phyloP scores from a whole-genome alignment of 129 eudicot genomes.

The Saussurea involucrata region DNA sequence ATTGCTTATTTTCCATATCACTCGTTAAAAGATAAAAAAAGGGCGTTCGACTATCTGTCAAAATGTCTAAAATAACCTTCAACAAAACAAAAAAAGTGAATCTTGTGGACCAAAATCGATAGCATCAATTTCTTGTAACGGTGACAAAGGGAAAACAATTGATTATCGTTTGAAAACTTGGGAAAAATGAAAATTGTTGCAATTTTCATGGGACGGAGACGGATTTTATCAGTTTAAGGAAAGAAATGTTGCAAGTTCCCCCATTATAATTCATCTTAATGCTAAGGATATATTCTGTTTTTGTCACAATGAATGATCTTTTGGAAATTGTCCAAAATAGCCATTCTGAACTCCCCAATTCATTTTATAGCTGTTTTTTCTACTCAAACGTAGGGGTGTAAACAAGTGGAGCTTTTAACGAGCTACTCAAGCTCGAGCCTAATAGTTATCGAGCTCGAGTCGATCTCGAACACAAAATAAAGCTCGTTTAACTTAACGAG shows the following conservation, averaged over 20 bases:
- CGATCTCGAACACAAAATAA: too few species aligned
- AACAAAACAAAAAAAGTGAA: background rate
- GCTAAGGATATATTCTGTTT: background rate
- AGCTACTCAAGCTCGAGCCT: too few species aligned
- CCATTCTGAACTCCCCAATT: too few species aligned
- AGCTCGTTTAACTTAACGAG: too few species aligned
- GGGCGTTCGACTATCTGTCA: background rate
- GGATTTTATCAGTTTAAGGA: background rate
- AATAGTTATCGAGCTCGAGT: too few species aligned
- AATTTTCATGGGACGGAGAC: background rate
- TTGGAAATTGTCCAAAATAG: background rate
- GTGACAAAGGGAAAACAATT: background rate
- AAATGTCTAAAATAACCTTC: background rate
- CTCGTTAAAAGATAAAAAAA: background rate
- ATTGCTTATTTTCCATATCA: background rate
- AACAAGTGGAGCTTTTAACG: too few species aligned
- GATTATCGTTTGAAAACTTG: background rate
- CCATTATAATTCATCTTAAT: background rate
- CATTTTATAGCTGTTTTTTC: too few species aligned
- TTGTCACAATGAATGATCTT: background rate
- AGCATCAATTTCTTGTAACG: background rate
- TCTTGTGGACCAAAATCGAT: background rate
- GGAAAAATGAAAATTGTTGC: background rate
- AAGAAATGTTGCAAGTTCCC: background rate
- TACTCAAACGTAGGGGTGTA: too few species aligned